Evolutionary conservation across 2,329 filamentous ascomycete species (phyloP).

Genomic region (Trichoderma sp.): DNA sequence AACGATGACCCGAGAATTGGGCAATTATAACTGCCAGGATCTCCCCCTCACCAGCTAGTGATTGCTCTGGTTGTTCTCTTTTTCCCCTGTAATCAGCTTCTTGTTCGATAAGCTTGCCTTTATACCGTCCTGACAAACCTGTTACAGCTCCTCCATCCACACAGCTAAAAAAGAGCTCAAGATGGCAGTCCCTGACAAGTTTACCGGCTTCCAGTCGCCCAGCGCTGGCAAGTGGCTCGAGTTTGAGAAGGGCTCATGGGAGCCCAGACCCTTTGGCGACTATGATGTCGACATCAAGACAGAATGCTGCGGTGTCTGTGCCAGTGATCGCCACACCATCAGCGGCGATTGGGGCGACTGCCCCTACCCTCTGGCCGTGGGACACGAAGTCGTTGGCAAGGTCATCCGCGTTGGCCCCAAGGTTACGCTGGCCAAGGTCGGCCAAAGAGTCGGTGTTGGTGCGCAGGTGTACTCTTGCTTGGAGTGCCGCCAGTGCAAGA

Average conservation of each 20-base stretch:
- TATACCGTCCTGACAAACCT: neutral
- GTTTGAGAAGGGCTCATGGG: conserved; percentile 71
- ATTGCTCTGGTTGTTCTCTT: neutral
- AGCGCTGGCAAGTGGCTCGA: conserved; percentile 53
- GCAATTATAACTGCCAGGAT: neutral
- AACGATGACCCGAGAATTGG: neutral
- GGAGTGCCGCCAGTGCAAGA: conserved; percentile 40
- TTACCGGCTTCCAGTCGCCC: conserved; percentile 59
- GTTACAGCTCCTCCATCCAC: neutral
- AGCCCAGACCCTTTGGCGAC: conserved; percentile 81
- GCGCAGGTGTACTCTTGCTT: conserved; percentile 56
- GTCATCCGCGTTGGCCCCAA: conserved; percentile 61
- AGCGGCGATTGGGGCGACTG: conserved; percentile 65
- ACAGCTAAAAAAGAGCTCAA: conserved; percentile 21
- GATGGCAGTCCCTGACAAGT: conserved; percentile 58
- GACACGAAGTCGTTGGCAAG: conserved; percentile 70
- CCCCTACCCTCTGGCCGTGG: conserved; percentile 62
- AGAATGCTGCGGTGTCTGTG: conserved; percentile 74
- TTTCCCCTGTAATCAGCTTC: neutral
- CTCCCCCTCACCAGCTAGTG: neutral
- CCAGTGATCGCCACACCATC: conserved; percentile 69
- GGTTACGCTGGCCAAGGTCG: conserved; percentile 48
- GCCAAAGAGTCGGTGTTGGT: conserved; percentile 58
- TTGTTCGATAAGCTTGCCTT: neutral
- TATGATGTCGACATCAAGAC: conserved; percentile 87